Evolutionary conservation across 2,329 filamentous ascomycete genomes (phyloP), one percentile per base, ranked within the genome.

Genomic region (Dactylellina cionopaga): DNA sequence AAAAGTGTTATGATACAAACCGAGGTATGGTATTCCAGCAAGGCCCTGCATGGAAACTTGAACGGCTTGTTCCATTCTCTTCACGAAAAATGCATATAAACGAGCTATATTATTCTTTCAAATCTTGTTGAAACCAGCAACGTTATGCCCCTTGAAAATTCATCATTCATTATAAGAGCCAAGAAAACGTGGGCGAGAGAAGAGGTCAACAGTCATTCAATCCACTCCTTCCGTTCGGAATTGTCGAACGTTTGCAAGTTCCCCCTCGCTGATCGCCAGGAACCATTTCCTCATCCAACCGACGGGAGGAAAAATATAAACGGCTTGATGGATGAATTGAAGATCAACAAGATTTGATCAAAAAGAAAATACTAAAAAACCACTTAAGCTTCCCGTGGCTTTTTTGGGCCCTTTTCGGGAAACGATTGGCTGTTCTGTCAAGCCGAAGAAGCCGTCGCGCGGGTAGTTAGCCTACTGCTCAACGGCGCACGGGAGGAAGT

Each of bases 121-220:
- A n/a, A n/a, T n/a, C n/a, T n/a, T n/a, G n/a, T n/a, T n/a, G n/a
- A n/a, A n/a, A n/a, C n/a, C n/a, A n/a, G n/a, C n/a, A n/a, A n/a
- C n/a, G n/a, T n/a, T n/a, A n/a, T n/a, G n/a, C n/a, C n/a, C n/a
- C n/a, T n/a, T n/a, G n/a, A n/a, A n/a, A n/a, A n/a, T n/a, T n/a
- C n/a, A n/a, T n/a, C n/a, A n/a, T n/a, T 39, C 4, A 39, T 15
- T n/a, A n/a, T 4, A 49, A n/a, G n/a, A 29, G 46, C 46, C 46
- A 51, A 51, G 46, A 51, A 6, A 51, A 51, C 46, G 46, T 51
- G 46, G n/a, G 46, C 46, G 25, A 4, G 17, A 51, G 33, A 51
- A 11, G 27, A 27, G 46, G 27, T 17, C n/a, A n/a, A n/a, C n/a
- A n/a, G n/a, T n/a, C n/a, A 33, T 33, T 33, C 5, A 33, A 33